Conservation (phyloP, 495 filamentous ascomycete genomes). For the Halenospora varia region DNA sequence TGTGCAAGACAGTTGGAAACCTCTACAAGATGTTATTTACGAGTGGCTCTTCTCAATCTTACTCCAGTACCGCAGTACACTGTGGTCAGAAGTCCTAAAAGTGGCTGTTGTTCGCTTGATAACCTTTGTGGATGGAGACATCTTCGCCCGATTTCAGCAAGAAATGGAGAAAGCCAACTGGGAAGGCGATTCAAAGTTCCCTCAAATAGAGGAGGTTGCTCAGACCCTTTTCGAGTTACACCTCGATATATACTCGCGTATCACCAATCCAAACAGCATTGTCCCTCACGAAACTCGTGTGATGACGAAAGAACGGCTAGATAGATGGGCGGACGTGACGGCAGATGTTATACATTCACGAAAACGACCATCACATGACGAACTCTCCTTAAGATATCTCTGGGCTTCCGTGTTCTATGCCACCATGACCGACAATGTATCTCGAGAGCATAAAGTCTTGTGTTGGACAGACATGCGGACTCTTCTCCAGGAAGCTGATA, state of each 20-base stretch:
- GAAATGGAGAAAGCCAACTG: constrained; percentile 30
- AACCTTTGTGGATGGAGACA: constrained; percentile 61
- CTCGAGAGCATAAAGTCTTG: constrained; percentile 72
- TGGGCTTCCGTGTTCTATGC: constrained; percentile 81
- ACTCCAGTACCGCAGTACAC: constrained; percentile 55
- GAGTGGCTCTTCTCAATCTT: constrained; percentile 60
- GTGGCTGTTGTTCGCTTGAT: constrained; percentile 63
- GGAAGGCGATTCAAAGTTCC: background rate
- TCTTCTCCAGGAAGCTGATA: constrained; percentile 33
- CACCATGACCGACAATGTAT: constrained; percentile 61
- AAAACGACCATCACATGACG: constrained; percentile 33
- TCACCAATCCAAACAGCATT: constrained; percentile 70
- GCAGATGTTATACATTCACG: constrained; percentile 52
- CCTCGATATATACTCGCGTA: constrained; percentile 74
- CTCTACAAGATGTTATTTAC: constrained; percentile 59
- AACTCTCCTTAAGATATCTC: constrained; percentile 60
- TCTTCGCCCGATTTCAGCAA: constrained; percentile 51
- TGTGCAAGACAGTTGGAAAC: constrained; percentile 51
- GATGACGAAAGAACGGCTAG: constrained; percentile 63
- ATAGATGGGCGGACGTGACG: constrained; percentile 71
- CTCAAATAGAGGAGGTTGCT: constrained; percentile 48
- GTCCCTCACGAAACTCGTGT: constrained; percentile 54
- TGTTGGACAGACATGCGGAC: constrained; percentile 70
- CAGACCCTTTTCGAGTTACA: constrained; percentile 86
- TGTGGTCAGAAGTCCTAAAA: constrained; percentile 75